Conservation (phyloP, 176 grass and related monocot species). For the Melocanna baccifera region DNA sequence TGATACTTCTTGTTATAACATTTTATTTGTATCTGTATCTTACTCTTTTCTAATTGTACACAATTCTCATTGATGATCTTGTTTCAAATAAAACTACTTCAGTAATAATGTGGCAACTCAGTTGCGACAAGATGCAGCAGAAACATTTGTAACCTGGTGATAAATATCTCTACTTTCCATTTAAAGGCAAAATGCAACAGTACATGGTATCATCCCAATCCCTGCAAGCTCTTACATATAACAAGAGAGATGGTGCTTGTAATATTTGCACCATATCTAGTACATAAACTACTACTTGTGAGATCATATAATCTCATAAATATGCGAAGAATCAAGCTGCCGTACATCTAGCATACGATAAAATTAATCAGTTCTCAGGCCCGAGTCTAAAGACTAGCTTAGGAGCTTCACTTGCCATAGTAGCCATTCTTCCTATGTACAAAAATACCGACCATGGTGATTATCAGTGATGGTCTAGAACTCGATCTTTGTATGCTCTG, state of each 20-base stretch:
- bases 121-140: background rate
- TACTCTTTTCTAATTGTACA: no score
- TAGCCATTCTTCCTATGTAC: constrained; percentile 39
- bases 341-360: constrained; percentile 26
- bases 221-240: constrained; percentile 21
- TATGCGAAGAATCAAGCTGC: constrained; percentile 35
- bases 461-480: constrained; percentile 29
- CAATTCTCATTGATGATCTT: background rate
- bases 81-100: background rate
- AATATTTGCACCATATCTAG: constrained; percentile 61
- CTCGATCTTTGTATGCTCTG: constrained; percentile 28
- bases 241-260: constrained; percentile 38
- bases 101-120: background rate
- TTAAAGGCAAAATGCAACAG: constrained; percentile 14
- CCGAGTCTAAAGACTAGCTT: constrained; percentile 35
- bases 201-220: constrained; percentile 21
- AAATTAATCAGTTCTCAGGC: constrained; percentile 38
- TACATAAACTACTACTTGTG: constrained; percentile 29
- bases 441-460: constrained; percentile 35
- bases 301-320: constrained; percentile 17
- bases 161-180: constrained; percentile 30
- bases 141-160: background rate
- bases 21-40: no score
- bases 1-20: no score
- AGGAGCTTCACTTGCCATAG: constrained; percentile 36